phyloP scores from a whole-genome alignment of 768 basidiomycete species.

The Kondoa subrosea region DNA sequence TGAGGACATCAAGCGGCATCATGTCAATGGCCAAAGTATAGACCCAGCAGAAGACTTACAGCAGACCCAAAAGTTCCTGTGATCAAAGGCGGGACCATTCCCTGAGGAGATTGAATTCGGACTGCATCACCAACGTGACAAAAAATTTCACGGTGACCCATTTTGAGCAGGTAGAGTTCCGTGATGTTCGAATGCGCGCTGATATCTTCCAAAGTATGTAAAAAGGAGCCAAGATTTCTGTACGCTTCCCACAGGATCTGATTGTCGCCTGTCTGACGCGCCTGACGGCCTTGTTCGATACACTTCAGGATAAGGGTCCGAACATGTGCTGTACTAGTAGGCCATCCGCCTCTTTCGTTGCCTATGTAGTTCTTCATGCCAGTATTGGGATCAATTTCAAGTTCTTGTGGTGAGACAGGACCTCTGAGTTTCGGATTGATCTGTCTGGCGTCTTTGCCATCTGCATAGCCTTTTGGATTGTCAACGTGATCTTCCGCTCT shows the following conservation, averaged over 20 bases:
- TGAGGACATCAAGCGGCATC: too few relatives aligned
- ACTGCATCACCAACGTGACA: slow-evolving; percentile 68
- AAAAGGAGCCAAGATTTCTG: slow-evolving; percentile 49
- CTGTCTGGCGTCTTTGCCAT: slow-evolving; percentile 46
- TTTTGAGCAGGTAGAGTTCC: slow-evolving; percentile 53
- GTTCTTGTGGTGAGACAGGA: slow-evolving; percentile 66
- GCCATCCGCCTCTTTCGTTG: slow-evolving; percentile 62
- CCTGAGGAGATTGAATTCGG: slow-evolving; percentile 54
- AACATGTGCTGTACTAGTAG: slow-evolving; percentile 64
- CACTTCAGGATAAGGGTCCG: slow-evolving; percentile 57
- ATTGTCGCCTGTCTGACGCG: slow-evolving; percentile 36
- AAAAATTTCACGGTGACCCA: slow-evolving; percentile 66
- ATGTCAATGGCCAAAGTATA: too few relatives aligned
- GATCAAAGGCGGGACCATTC: slow-evolving; percentile 55
- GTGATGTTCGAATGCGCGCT: slow-evolving; percentile 64
- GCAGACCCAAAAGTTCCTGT: slow-evolving; percentile 51
- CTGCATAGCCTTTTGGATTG: slow-evolving; percentile 31
- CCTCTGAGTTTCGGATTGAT: slow-evolving; percentile 61
- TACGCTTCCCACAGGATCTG: slow-evolving; percentile 43
- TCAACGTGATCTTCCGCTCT: slow-evolving; percentile 36
- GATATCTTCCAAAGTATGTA: slow-evolving; percentile 50
- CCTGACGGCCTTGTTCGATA: slow-evolving; percentile 58
- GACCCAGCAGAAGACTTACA: not conserved
- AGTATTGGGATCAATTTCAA: slow-evolving; percentile 64
- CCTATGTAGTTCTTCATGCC: slow-evolving; percentile 94